A percentile compares a stretch with the other conserved stretches of the same genome.
These are phyloP conservation scores for Magnusiomyces suaveolens DNA, from an alignment of 1,139 yeast genomes.

Conservation along the genomic window DNA sequence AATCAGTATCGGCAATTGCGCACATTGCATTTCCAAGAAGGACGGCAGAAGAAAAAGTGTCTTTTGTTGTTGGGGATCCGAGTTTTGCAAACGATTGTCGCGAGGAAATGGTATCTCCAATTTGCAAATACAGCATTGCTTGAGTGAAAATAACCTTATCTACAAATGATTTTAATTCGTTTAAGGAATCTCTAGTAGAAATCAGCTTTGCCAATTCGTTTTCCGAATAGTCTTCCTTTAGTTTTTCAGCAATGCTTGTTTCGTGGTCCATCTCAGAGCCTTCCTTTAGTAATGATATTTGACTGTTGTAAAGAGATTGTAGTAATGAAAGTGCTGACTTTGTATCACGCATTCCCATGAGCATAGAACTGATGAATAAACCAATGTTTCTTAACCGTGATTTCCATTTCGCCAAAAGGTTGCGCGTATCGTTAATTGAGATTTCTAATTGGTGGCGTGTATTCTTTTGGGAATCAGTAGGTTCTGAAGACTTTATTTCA, in stretches of 20 bases:
- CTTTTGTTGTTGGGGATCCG: background rate
- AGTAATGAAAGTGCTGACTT: slow-evolving; percentile 29
- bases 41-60: slow-evolving; percentile 4
- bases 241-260: slow-evolving; percentile 1
- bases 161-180: slow-evolving; percentile 11
- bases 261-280: too few relatives aligned
- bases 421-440: background rate
- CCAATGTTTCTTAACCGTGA: slow-evolving; percentile 27
- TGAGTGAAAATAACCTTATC: slow-evolving; percentile 18
- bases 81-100: slow-evolving; percentile 25
- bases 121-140: slow-evolving; percentile 24
- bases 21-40: slow-evolving; percentile 21
- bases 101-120: slow-evolving; percentile 27
- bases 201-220: background rate
- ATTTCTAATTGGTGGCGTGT: background rate
- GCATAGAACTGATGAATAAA: slow-evolving; percentile 27
- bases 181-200: background rate
- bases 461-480: background rate
- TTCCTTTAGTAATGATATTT: slow-evolving; percentile 8
- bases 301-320: slow-evolving; percentile 19
- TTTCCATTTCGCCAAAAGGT: slow-evolving; percentile 19
- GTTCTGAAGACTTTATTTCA: too few relatives aligned
- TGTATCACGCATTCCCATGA: slow-evolving; percentile 29
- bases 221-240: background rate
- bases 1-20: slow-evolving; percentile 26